These are phyloP conservation scores for Athelia psychrophila DNA, from an alignment of 1,284 basidiomycete genomes.

Conservation along the genomic window DNA sequence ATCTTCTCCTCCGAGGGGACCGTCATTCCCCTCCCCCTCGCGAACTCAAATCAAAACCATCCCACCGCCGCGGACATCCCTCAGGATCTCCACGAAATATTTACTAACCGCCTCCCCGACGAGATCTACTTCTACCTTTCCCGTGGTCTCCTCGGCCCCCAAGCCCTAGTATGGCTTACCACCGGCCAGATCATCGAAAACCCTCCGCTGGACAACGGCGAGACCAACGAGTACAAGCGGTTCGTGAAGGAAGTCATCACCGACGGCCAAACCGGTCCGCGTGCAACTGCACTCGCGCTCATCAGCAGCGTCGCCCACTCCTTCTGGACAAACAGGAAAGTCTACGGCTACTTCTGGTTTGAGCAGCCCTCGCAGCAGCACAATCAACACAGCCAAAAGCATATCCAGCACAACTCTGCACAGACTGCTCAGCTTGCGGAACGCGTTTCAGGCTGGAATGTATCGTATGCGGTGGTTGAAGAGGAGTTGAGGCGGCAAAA, in stretches of 20 bases:
- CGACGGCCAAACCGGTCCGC: conserved; percentile 87
- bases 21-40: conserved; percentile 86
- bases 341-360: conserved; percentile 78
- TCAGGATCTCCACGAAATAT: conserved; percentile 90
- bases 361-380: conserved; percentile 47
- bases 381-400: conserved; percentile 47
- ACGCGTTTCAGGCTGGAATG: conserved; percentile 90
- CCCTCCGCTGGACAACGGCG: conserved; percentile 92
- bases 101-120: conserved; percentile 93
- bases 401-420: conserved; percentile 70
- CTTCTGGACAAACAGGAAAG: conserved; percentile 79
- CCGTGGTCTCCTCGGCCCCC: conserved; percentile 84
- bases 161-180: conserved; percentile 89
- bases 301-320: conserved; percentile 73
- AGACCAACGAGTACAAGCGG: conserved; percentile 90
- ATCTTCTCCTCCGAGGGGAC: conserved; percentile 89
- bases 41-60: conserved; percentile 62
- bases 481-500: conserved; percentile 96
- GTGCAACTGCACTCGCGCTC: conserved; percentile 87
- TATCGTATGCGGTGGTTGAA: conserved; percentile 84
- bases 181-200: conserved; percentile 83
- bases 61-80: conserved; percentile 88
- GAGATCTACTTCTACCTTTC: conserved; percentile 97
- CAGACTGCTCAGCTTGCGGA: conserved; percentile 87
- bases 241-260: conserved; percentile 97